Evolutionary conservation across 495 filamentous ascomycete species (phyloP).

Genomic region (Copromyces sp.): DNA sequence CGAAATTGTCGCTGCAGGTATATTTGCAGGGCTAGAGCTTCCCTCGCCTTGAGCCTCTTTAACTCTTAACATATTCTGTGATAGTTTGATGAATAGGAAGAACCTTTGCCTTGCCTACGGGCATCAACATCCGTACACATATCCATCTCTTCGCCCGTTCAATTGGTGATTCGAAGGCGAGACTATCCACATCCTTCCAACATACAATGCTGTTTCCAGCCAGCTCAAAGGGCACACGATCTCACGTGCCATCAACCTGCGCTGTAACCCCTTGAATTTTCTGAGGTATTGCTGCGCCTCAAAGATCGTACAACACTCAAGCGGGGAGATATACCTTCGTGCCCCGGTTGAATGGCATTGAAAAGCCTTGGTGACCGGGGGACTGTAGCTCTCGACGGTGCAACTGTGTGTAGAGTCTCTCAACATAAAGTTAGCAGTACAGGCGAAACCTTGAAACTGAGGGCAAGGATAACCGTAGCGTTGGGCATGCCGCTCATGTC

Average conservation of each 20-base stretch:
- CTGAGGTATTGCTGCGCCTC: background rate
- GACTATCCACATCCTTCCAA: background rate
- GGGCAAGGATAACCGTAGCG: background rate
- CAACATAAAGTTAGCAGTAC: background rate
- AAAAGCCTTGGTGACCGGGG: background rate
- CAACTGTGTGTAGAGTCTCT: background rate
- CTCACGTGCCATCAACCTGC: background rate
- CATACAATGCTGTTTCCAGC: background rate
- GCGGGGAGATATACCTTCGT: background rate
- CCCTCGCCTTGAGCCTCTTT: too few relatives aligned
- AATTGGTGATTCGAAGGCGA: background rate
- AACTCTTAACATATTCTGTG: too few relatives aligned
- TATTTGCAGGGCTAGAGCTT: too few relatives aligned
- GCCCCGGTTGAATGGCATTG: background rate
- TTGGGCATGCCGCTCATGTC: background rate
- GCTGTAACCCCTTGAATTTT: background rate
- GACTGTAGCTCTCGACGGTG: background rate
- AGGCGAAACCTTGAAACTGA: background rate
- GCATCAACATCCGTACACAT: too few relatives aligned
- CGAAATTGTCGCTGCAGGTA: too few relatives aligned
- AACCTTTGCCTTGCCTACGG: too few relatives aligned
- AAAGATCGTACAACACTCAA: background rate
- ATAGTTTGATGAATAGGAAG: too few relatives aligned
- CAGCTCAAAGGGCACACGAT: background rate
- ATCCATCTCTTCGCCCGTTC: too few relatives aligned